Base-by-base conservation (phyloP, 2,329 filamentous ascomycete genomes). In the Albophoma yamanashiensis region DNA sequence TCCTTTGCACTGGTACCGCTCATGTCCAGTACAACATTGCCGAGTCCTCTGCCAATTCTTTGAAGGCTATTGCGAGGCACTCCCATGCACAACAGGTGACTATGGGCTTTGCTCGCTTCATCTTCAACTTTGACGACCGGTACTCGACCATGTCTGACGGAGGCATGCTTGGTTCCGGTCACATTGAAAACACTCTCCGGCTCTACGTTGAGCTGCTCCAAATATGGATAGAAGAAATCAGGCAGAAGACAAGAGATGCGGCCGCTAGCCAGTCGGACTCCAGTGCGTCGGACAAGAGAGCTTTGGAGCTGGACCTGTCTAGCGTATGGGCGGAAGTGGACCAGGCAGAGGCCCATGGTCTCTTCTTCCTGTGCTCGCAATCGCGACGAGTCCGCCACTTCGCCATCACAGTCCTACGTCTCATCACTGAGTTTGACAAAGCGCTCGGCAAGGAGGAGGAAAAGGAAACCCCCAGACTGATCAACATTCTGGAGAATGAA, bases 71-170 rank as follows among this genome's bases (percentile, higher is more conserved):
- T 67, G 94, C 95, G 14, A 84, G 90, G 39, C 94, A 99, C 69
- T 90, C 89, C 9, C 89, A 96, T 74, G 92, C 94, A 0, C 92
- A 99, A 66, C 90, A 94, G 72, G 94, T 99, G 3, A 96, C 92
- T 0, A 96, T 95, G 74, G 93, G 94, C 0, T 99, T 99, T 74
- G 91, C 94, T 43, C 83, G 92, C 34, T 99, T 97, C 74, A 99
- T 99, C 58, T 99, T 99, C 77, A 96, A 94, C 66, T 99, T 97
- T 71, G 95, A 99, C 72, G 92, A 96, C 65, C 87, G 92, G 31
- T 99, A 99, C 72, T 91, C 93, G 1, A 97, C 94, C 39, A 97
- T 97, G 87, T 96, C 92, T 12, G 94, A 99, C 69, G 94, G 95
- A 39, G 94, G 94, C 2, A 94, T 99, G 87, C 85, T 99, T 31